Evolutionary conservation across 352 stramenopile genomes (phyloP).

Genomic region (Globisporangium megalacanthum): DNA sequence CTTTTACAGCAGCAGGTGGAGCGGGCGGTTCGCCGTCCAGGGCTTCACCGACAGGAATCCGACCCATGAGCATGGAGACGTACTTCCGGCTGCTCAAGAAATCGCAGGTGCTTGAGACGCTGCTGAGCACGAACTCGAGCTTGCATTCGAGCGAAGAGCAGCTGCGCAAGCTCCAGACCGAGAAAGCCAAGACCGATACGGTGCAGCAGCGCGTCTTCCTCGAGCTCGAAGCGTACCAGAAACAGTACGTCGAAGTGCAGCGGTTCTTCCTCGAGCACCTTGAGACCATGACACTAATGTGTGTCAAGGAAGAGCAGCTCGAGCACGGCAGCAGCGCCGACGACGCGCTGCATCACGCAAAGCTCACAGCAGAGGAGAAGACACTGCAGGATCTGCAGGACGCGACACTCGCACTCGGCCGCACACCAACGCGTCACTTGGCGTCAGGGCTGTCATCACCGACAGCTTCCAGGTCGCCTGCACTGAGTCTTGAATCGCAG

Average conservation of each 20-base stretch:
- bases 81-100: slow-evolving; percentile 74
- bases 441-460: neutral
- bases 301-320: slow-evolving; percentile 33
- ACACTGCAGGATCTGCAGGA: slow-evolving; percentile 44
- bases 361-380: slow-evolving; percentile 31
- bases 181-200: slow-evolving; percentile 40
- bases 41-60: neutral
- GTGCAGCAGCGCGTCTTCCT: slow-evolving; percentile 45
- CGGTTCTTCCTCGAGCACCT: slow-evolving; percentile 45
- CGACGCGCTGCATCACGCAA: slow-evolving; percentile 9
- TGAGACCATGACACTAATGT: slow-evolving; percentile 37
- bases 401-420: slow-evolving; percentile 13
- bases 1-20: neutral
- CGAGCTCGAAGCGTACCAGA: slow-evolving; percentile 47
- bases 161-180: slow-evolving; percentile 34
- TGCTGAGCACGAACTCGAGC: slow-evolving; percentile 36
- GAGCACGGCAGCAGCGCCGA: slow-evolving; percentile 13
- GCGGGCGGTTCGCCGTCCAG: neutral
- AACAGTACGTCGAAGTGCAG: slow-evolving; percentile 45
- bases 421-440: no score
- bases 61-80: slow-evolving; percentile 36
- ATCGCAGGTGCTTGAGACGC: slow-evolving; percentile 50
- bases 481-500: slow-evolving; percentile 31
- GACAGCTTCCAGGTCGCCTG: neutral
- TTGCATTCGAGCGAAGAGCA: slow-evolving; percentile 35